Evolutionary conservation across 1,284 basidiomycete genomes (phyloP).

Genomic region (Rhodotorula sp.): DNA sequence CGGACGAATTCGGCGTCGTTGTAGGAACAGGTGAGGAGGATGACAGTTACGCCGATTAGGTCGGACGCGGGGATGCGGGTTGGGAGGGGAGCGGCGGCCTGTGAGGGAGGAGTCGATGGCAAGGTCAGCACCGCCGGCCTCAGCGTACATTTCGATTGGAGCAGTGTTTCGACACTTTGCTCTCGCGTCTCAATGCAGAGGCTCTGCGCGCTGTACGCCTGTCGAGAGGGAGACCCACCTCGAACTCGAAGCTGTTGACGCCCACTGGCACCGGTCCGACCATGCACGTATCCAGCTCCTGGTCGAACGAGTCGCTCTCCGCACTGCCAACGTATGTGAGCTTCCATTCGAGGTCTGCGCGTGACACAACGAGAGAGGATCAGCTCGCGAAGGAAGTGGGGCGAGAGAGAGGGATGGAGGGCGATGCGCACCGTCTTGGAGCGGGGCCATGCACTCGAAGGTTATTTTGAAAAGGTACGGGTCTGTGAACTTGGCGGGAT

Average conservation of each 20-base stretch:
- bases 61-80: conserved; percentile 76
- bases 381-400: background rate
- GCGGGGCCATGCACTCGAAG: conserved; percentile 91
- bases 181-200: no score
- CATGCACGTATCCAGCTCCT: conserved; percentile 52
- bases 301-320: conserved; percentile 87
- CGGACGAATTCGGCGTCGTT: conserved; percentile 96
- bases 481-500: conserved; percentile 86
- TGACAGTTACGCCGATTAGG: conserved; percentile 82
- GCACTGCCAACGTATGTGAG: conserved; percentile 96
- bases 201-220: background rate
- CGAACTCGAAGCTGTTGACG: conserved; percentile 96
- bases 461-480: conserved; percentile 92
- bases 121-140: no score
- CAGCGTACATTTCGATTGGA: no score
- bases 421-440: conserved; percentile 69
- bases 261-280: conserved; percentile 92
- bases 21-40: conserved; percentile 86
- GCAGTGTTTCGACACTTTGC: no score
- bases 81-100: conserved; percentile 58
- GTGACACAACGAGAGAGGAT: background rate
- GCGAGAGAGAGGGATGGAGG: background rate
- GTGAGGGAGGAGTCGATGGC: background rate
- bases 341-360: conserved; percentile 89
- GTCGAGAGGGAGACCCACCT: conserved; percentile 48